Conservation (phyloP, 495 filamentous ascomycete species). For the Emericellopsis terricola region DNA sequence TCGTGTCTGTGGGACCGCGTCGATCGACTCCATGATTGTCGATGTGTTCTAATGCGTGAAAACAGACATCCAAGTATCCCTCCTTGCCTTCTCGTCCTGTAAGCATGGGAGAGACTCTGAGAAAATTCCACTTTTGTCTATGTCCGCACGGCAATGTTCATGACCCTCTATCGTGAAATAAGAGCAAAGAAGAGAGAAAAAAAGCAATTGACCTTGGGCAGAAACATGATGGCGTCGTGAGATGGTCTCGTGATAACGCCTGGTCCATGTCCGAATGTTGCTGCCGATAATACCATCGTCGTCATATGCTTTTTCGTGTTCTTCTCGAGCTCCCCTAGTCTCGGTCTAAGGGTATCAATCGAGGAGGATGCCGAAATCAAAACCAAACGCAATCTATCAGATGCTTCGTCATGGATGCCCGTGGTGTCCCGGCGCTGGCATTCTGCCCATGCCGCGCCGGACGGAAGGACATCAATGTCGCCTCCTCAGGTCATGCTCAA, state of each 20-base stretch:
- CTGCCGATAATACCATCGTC: slow-evolving; percentile 11
- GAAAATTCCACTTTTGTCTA: slow-evolving; percentile 46
- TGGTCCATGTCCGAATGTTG: slow-evolving; percentile 11
- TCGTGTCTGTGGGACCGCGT: too few species aligned
- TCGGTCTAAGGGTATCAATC: slow-evolving; percentile 26
- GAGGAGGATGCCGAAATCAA: slow-evolving; percentile 5
- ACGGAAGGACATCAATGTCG: slow-evolving; percentile 3
- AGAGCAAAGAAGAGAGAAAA: too few species aligned
- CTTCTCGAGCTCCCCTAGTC: slow-evolving; percentile 3
- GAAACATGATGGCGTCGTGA: slow-evolving; percentile 13
- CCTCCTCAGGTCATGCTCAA: slow-evolving; percentile 3
- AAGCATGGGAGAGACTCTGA: slow-evolving; percentile 31
- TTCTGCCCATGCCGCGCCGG: too few species aligned
- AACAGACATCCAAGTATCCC: too few species aligned
- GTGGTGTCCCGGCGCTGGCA: too few species aligned
- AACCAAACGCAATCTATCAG: slow-evolving; percentile 7
- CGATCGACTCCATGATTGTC: too few species aligned
- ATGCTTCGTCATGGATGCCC: slow-evolving; percentile 5
- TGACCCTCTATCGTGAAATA: slow-evolving; percentile 23
- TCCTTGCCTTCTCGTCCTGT: too few species aligned
- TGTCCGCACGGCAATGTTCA: slow-evolving; percentile 20
- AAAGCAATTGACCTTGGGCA: slow-evolving; percentile 19
- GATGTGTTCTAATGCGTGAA: too few species aligned
- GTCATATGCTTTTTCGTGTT: slow-evolving; percentile 6
- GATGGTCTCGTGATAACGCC: slow-evolving; percentile 16